phyloP scores from a whole-genome alignment of 257 asterid genomes.

The Gentiana macrophylla region DNA sequence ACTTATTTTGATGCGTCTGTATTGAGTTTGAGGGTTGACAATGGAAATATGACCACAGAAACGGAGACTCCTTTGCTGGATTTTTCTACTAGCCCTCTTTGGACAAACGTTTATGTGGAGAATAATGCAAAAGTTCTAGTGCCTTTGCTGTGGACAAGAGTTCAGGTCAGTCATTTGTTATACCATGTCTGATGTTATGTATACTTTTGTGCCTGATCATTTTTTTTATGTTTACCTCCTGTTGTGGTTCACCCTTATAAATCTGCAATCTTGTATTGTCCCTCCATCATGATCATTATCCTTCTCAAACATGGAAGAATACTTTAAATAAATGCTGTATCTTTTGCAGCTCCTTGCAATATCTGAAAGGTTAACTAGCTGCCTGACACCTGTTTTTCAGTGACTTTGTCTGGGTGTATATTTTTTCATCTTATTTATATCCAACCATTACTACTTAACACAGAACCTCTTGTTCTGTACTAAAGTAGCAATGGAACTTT shows the following conservation, averaged over 20 bases:
- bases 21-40: constrained; percentile 84
- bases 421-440: too few species aligned
- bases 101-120: constrained; percentile 96
- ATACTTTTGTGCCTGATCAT: not conserved
- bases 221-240: not conserved
- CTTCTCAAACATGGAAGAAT: too few species aligned
- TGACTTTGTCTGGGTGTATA: not conserved
- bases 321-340: too few species aligned
- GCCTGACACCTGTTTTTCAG: not conserved
- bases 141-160: constrained; percentile 97
- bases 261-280: too few species aligned
- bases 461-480: too few species aligned
- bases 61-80: constrained; percentile 94
- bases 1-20: constrained; percentile 89
- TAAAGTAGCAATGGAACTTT: not conserved
- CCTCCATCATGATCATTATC: too few species aligned
- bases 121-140: constrained; percentile 88
- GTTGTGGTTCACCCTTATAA: too few species aligned
- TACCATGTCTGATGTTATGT: not conserved
- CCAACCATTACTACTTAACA: too few species aligned
- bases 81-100: constrained; percentile 83
- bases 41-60: constrained; percentile 80
- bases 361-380: too few species aligned
- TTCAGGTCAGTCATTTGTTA: constrained; percentile 55
- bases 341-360: too few species aligned